Conservation (phyloP, 306 rosid genomes). For the Begonia peltatifolia region DNA sequence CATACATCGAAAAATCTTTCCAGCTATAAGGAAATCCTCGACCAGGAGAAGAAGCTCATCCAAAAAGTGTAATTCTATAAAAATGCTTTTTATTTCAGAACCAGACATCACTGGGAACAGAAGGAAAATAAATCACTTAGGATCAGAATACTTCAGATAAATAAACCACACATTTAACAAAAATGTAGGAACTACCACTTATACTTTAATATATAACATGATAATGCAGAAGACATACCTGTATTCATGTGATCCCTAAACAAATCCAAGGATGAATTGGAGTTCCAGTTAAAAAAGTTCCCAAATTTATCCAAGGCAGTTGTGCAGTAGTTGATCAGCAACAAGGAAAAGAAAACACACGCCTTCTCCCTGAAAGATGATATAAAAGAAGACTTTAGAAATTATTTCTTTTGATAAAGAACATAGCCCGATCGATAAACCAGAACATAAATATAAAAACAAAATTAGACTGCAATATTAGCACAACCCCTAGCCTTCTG, state of each 20-base stretch:
- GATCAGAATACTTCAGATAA: too few species aligned
- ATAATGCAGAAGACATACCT: conserved; percentile 29
- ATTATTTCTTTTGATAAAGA: background rate
- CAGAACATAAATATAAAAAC: background rate
- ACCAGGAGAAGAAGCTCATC: conserved; percentile 38
- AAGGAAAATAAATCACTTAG: background rate
- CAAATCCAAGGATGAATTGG: conserved; percentile 37
- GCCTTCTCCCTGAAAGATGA: conserved; percentile 53
- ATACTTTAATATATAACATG: too few species aligned
- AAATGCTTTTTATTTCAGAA: conserved; percentile 24
- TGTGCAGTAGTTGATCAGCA: conserved; percentile 46
- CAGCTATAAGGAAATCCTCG: conserved; percentile 46
- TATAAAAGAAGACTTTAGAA: conserved; percentile 7
- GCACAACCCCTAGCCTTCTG: too few species aligned
- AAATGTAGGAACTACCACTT: background rate
- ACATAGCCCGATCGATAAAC: too few species aligned
- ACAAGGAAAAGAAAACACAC: conserved; percentile 42
- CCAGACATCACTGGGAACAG: conserved; percentile 39
- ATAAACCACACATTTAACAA: conserved; percentile 2
- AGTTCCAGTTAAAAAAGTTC: conserved; percentile 25
- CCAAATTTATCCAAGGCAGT: conserved; percentile 31
- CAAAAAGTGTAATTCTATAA: conserved; percentile 27
- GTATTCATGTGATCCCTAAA: conserved; percentile 31
- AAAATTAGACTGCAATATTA: background rate
- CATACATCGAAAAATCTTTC: conserved; percentile 19